Evolutionary conservation across 2,329 filamentous ascomycete genomes (phyloP), one percentile per base, ranked within the genome.

Genomic region (Stachybotrys chlorohalonatus): DNA sequence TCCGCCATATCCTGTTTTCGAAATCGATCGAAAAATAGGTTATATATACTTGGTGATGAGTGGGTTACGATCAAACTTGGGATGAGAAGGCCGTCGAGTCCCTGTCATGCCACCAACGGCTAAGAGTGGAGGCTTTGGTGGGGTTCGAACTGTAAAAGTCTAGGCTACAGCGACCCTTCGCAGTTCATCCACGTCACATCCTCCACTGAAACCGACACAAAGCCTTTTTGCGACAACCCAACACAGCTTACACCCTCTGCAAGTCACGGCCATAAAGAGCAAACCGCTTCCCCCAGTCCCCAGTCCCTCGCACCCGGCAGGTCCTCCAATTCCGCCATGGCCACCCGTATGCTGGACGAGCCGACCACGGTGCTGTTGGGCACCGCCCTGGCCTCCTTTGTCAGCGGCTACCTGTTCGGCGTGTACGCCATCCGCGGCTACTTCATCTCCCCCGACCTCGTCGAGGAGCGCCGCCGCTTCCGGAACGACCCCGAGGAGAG

Each of bases 391-490:
- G 74, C 93, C 55, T 82, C 86, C 58, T 84, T 89, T 61, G 68
- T 94, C 53, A 81, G 83, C 1, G 92, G 92, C 63, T 95, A 93
- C 73, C 83, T 91, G 45, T 80, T 96, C 13, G 90, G 89, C 58
- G 74, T 95, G 56, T 91, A 91, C 72, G 79, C 84, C 16, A 80
- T 81, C 57, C 78, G 71, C 55, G 81, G 82, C 55, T 84, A 83
- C 72, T 67, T 84, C 49, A 73, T 84, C 62, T 76, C 81, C n/a
- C 77, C 81, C 1, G 67, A 70, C 57, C 70, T 87, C 61, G 74
- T 70, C 61, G 69, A 82, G 67, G 74, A 86, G 77, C 74, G 84
- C 68, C 70, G 73, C 68, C 70, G 75, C 71, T 77, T 79, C 65
- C 71, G 77, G 11, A 66, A 75, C 50, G 84, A 88, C 63, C 84